Conservation (phyloP, 257 asterid species). For the Haberlea rhodopensis region DNA sequence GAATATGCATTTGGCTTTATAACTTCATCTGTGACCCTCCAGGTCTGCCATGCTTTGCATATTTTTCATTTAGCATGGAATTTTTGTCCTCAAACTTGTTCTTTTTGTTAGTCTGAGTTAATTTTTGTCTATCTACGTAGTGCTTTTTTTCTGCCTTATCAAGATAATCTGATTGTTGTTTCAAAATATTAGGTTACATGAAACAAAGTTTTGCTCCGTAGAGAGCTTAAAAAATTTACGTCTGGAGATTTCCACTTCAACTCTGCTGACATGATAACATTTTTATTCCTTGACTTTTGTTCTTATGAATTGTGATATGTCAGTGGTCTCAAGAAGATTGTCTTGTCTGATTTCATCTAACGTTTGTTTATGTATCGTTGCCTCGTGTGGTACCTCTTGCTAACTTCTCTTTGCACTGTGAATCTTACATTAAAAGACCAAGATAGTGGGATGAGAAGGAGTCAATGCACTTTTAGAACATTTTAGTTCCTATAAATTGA, state of each 20-base stretch:
- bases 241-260: slow-evolving; percentile 17
- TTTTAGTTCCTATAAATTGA: background rate
- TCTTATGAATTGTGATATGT: slow-evolving; percentile 11
- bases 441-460: background rate
- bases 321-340: slow-evolving; percentile 7
- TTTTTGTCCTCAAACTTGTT: slow-evolving; percentile 17
- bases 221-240: slow-evolving; percentile 5
- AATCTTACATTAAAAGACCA: background rate
- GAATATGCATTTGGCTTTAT: slow-evolving; percentile 83
- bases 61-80: slow-evolving; percentile 14
- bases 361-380: background rate
- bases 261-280: background rate
- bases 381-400: background rate
- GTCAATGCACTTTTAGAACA: background rate
- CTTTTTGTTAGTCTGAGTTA: background rate
- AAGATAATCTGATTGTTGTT: slow-evolving; percentile 15
- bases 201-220: background rate
- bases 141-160: slow-evolving; percentile 14
- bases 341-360: slow-evolving; percentile 5
- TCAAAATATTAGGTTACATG: slow-evolving; percentile 16
- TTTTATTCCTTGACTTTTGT: background rate
- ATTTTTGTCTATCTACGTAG: slow-evolving; percentile 1
- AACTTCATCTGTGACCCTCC: slow-evolving; percentile 66
- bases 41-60: slow-evolving; percentile 38
- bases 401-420: background rate